Percentiles rank a stretch among this genome's conserved stretches.
Evolutionary conservation across 805 yeast species (phyloP).

Genomic region (Crinitomyces ghanaensis): DNA sequence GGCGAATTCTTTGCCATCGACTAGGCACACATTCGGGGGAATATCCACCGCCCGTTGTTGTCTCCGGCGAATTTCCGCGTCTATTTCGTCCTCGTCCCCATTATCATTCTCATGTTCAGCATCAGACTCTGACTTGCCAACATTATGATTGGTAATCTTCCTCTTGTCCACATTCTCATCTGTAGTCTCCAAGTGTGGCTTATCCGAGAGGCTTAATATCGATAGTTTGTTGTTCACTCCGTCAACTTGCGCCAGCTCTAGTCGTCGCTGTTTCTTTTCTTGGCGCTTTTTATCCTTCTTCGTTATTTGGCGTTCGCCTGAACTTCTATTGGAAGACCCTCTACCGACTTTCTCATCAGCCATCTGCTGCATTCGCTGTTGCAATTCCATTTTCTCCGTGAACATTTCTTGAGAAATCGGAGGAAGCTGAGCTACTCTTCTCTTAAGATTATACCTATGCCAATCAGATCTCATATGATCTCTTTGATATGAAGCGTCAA

Average conservation of each 20-base stretch:
- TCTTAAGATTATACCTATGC: slow-evolving; percentile 92
- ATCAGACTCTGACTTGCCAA: too few species aligned
- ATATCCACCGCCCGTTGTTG: slow-evolving; percentile 15
- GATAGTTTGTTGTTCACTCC: too few species aligned
- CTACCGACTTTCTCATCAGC: slow-evolving; percentile 16
- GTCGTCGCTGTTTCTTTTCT: slow-evolving; percentile 19
- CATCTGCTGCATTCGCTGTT: slow-evolving; percentile 18
- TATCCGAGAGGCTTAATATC: too few species aligned
- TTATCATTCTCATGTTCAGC: slow-evolving; percentile 9
- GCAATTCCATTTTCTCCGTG: slow-evolving; percentile 52
- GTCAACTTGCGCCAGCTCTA: too few species aligned
- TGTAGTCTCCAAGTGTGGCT: too few species aligned
- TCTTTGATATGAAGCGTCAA: slow-evolving; percentile 74
- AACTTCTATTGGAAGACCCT: slow-evolving; percentile 14
- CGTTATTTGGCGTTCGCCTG: slow-evolving; percentile 24
- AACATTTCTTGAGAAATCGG: slow-evolving; percentile 59
- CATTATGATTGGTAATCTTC: too few species aligned
- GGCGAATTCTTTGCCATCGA: slow-evolving; percentile 37
- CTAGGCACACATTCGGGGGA: slow-evolving; percentile 28
- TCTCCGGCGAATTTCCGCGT: slow-evolving; percentile 17
- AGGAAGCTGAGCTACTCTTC: slow-evolving; percentile 78
- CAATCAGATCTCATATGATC: slow-evolving; percentile 95
- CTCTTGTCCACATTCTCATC: too few species aligned
- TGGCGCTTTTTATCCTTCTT: slow-evolving; percentile 27
- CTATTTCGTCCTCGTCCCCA: slow-evolving; percentile 18